Percentiles rank a stretch among this genome's conserved stretches.
These are phyloP conservation scores for barley (Hordeum vulgare) DNA, from an alignment of 176 grass and related monocot genomes.

Conservation along the genomic window MorexV3_pseudomolecules_assembly NC_058522.1:80603509-80604008, in stretches of 20 bases:
- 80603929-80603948: neutral
- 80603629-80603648: neutral
- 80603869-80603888: too few relatives aligned
- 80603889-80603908: too few relatives aligned
- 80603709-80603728: neutral
- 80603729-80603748: slow-evolving; percentile 14
- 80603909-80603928: neutral
- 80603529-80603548: neutral
- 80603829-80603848: neutral
- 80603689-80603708: neutral
- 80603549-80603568: neutral
- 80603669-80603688: neutral
- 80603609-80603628: neutral
- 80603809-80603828: slow-evolving; percentile 18
- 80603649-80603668: slow-evolving; percentile 5
- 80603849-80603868: neutral
- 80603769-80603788: slow-evolving; percentile 9
- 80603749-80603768: slow-evolving; percentile 20
- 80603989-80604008: neutral
- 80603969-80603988: neutral
- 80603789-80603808: slow-evolving; percentile 13
- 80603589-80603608: neutral
- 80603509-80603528: slow-evolving; percentile 26
- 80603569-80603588: neutral
- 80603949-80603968: neutral